Conservation (phyloP, 2,329 filamentous ascomycete species). For the Paecilomyces niveus region DNA sequence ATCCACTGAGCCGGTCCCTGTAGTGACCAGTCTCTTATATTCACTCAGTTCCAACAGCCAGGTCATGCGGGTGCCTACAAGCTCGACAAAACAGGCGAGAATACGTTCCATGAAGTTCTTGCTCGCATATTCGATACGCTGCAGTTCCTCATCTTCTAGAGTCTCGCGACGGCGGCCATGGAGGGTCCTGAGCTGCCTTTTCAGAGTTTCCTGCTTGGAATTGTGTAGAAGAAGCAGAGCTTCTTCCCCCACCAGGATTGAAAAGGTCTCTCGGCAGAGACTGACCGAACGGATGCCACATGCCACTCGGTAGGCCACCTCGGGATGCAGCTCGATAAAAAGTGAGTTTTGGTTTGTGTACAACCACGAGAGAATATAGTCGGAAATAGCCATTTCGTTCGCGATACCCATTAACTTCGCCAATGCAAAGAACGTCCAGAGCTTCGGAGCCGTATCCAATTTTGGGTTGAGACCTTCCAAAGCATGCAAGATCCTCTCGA, state of each 20-base stretch:
- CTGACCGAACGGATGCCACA: conserved; percentile 26
- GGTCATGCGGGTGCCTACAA: conserved; percentile 27
- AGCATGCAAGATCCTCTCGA: conserved; percentile 55
- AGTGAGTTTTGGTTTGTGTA: conserved; percentile 46
- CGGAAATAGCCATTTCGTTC: conserved; percentile 25
- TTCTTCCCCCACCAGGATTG: conserved; percentile 56
- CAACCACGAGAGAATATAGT: conserved; percentile 54
- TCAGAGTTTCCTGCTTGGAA: conserved; percentile 4
- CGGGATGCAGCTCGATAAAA: conserved; percentile 59
- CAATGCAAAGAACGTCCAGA: conserved; percentile 60
- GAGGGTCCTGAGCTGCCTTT: conserved; percentile 25
- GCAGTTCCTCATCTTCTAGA: conserved; percentile 49
- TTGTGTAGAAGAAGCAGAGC: conserved; percentile 40
- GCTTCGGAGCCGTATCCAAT: conserved; percentile 58
- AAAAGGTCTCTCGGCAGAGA: conserved; percentile 44
- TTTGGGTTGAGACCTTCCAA: conserved; percentile 49
- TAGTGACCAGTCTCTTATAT: conserved; percentile 16
- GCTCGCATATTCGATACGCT: conserved; percentile 54
- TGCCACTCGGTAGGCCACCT: conserved; percentile 54
- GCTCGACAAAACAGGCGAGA: conserved; percentile 21
- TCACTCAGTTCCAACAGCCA: conserved; percentile 30
- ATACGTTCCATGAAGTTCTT: conserved; percentile 47
- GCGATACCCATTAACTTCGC: conserved; percentile 50
- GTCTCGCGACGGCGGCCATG: conserved; percentile 42
- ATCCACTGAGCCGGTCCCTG: conserved; percentile 7